phyloP scores from a whole-genome alignment of 1,284 basidiomycete species.

The Ceratobasidium sp. region DNA sequence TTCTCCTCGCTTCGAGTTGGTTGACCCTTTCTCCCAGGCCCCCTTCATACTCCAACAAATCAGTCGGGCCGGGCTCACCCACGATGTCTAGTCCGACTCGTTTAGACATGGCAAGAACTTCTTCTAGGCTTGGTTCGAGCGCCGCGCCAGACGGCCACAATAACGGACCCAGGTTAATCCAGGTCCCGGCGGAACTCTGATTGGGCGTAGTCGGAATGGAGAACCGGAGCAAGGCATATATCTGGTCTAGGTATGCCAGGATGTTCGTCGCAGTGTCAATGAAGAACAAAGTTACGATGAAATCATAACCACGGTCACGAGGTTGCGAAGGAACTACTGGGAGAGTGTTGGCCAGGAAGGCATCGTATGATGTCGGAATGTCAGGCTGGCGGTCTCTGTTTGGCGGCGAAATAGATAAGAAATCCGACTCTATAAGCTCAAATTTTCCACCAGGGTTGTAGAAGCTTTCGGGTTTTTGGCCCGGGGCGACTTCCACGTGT shows the following conservation, averaged over 20 bases:
- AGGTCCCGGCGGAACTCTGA: constrained; percentile 59
- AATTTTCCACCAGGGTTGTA: constrained; percentile 52
- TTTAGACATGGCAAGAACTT: constrained; percentile 65
- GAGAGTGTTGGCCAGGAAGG: constrained; percentile 9
- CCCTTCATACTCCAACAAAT: background rate
- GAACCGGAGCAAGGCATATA: constrained; percentile 44
- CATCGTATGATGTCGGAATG: background rate
- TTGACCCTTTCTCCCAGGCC: background rate
- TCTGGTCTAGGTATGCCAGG: constrained; percentile 54
- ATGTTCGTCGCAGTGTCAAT: constrained; percentile 76
- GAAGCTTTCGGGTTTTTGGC: background rate
- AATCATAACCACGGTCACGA: constrained; percentile 63
- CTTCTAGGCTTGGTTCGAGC: constrained; percentile 73
- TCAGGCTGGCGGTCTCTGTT: constrained; percentile 8
- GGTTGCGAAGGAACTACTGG: constrained; percentile 28
- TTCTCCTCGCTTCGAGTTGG: constrained; percentile 54
- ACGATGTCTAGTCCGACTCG: constrained; percentile 65
- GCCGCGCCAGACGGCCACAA: constrained; percentile 71
- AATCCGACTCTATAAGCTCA: constrained; percentile 67
- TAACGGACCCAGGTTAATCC: constrained; percentile 77
- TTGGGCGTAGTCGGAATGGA: constrained; percentile 6
- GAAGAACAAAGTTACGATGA: constrained; percentile 76
- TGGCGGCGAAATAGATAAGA: constrained; percentile 60
- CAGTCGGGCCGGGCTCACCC: constrained; percentile 3
- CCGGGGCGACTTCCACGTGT: background rate